These are phyloP conservation scores for Aspergillus ochraceoroseus DNA, from an alignment of 2,329 filamentous ascomycete genomes.

Conservation along the genomic window DNA sequence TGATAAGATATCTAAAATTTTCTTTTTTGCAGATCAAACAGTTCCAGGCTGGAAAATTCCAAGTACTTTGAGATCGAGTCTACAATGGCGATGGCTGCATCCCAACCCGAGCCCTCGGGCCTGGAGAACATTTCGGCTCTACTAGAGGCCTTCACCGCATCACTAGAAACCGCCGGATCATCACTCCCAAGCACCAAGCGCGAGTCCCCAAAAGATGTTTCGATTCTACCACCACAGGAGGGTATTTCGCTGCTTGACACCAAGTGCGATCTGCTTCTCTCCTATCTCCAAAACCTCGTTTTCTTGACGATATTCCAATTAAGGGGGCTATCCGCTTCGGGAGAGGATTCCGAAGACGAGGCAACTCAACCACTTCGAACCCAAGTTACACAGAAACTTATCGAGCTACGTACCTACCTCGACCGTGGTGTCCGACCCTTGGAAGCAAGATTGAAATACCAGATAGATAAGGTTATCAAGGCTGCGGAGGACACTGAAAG, in stretches of 20 bases:
- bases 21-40: constrained; percentile 13
- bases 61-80: constrained; percentile 3
- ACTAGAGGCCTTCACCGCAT: constrained; percentile 35
- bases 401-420: constrained; percentile 84
- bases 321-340: constrained; percentile 49
- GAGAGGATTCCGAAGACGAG: constrained; percentile 26
- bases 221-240: constrained; percentile 69
- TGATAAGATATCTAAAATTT: constrained; percentile 23
- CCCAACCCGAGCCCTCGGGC: constrained; percentile 20
- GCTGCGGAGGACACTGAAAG: constrained; percentile 60
- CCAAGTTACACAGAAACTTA: constrained; percentile 75
- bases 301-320: constrained; percentile 81
- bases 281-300: constrained; percentile 90
- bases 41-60: constrained; percentile 2
- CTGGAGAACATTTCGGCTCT: constrained; percentile 28
- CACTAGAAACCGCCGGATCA: constrained; percentile 32
- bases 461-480: constrained; percentile 89
- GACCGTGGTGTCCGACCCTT: constrained; percentile 88
- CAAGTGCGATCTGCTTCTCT: constrained; percentile 95
- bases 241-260: constrained; percentile 92
- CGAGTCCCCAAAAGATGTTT: constrained; percentile 54
- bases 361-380: constrained; percentile 50
- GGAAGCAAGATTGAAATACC: constrained; percentile 86
- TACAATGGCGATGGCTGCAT: constrained; percentile 27
- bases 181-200: constrained; percentile 34